Evolutionary conservation across 129 eudicot genomes (phyloP).

Genomic region (Saposhnikovia divaricata): DNA sequence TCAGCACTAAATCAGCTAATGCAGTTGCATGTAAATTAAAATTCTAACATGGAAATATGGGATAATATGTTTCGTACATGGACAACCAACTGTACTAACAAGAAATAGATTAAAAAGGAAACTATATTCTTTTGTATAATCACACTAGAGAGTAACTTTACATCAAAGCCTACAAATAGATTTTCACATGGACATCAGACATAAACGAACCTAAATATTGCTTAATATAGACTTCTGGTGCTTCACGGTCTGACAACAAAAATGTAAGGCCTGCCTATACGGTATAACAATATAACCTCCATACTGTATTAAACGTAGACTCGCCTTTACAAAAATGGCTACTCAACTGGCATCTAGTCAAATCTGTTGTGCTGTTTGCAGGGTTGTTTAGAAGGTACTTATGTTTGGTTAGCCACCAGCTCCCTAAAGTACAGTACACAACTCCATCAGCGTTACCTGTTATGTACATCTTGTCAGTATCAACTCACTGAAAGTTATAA

Average conservation of each 20-base stretch:
- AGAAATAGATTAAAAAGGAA: neutral
- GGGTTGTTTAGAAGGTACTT: neutral
- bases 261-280: neutral
- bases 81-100: neutral
- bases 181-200: neutral
- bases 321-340: neutral
- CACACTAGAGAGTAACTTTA: neutral
- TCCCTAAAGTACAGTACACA: neutral
- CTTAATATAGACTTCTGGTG: neutral
- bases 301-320: neutral
- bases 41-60: neutral
- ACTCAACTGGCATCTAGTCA: neutral
- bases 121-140: neutral
- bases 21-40: neutral
- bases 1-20: neutral
- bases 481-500: neutral
- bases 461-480: neutral
- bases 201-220: neutral
- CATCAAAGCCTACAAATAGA: neutral
- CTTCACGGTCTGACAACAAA: neutral
- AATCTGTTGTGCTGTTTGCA: constrained; percentile 3
- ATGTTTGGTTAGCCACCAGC: neutral
- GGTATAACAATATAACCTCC: neutral
- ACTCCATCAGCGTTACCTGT: neutral
- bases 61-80: neutral